Base-by-base conservation (phyloP, 371 early-diverging fungal species). In the Rhizopus stolonifer region DNA sequence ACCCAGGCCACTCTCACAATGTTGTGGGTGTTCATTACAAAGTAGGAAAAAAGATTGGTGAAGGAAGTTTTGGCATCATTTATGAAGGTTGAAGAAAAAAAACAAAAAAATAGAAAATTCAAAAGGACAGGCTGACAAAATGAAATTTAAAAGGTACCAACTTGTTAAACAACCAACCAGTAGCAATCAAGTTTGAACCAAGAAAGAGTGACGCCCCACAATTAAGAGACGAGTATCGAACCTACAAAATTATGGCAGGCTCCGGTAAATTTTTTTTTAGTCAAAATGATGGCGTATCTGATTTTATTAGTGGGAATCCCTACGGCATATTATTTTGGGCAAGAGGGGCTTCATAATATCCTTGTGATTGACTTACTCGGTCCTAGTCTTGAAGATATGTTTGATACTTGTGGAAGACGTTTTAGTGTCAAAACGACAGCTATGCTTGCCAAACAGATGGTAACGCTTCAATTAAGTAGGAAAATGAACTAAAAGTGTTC, bases 321-420 rank as follows among this genome's bases (percentile, higher is more conserved):
- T 1, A 70, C 64, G 47, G 92, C 87, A 3, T 90, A 90, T 59
- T 92, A 94, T 73, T 95, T 91, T 79, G 94, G 93, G 22, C 91
- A 90, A 59, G 95, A 95, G 67, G 94, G 94, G 3, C 79, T 92
- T 13, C 90, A 94, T 69, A 93, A 92, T 65, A 80, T 93, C 18
- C 81, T 95, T 7, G 88, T 93, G 58, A 92, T 99, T 59, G 99
- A 99, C 67, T 71, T 97, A 52, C 84, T 99, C 11, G 98, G 99
- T 3, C 90, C 89, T 5, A 87, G 88, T 47, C 74, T 99, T 15
- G 96, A 98, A 67, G 93, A 96, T 70, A 79, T 95, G 63, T 99
- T 97, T 77, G 93, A 92, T 66, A 78, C 87, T 60, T 93, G 95
- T 65, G 78, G 86, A 19, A 81, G 95, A 54, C 86, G 86, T 59